phyloP scores from a whole-genome alignment of 2,329 filamentous ascomycete species.

The Seiridium cupressi region DNA sequence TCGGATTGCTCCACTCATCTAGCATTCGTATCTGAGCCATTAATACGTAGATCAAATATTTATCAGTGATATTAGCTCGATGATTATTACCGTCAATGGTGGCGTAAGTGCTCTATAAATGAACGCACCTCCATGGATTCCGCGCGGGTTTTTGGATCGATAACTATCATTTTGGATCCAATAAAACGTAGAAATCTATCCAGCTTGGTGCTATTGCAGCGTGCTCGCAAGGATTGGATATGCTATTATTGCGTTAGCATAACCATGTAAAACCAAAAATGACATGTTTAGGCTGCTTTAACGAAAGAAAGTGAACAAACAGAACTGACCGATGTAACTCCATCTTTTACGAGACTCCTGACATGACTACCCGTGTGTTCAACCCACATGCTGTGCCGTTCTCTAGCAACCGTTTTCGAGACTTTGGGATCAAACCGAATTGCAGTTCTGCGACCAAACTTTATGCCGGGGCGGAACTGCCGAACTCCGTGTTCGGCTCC shows the following conservation, averaged over 20 bases:
- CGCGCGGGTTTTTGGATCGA: not conserved
- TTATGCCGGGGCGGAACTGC: not conserved
- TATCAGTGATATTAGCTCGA: not conserved
- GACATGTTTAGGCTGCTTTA: not conserved
- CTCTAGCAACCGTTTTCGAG: not conserved
- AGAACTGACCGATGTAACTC: not conserved
- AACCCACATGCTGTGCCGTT: not conserved
- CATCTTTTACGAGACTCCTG: not conserved
- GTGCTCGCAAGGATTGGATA: not conserved
- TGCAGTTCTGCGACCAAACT: not conserved
- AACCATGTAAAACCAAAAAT: not conserved
- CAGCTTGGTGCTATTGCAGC: not conserved
- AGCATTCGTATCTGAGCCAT: not conserved
- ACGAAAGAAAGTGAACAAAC: too few relatives aligned
- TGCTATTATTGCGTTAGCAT: not conserved
- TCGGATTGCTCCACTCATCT: not conserved
- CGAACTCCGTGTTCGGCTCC: not conserved
- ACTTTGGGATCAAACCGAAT: not conserved
- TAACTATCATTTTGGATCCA: not conserved
- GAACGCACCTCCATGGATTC: not conserved
- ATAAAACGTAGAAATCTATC: conserved; percentile 4
- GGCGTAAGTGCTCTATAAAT: not conserved
- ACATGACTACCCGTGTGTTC: not conserved
- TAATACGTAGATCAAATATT: not conserved
- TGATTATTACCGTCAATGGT: too few relatives aligned